Percentiles rank a stretch among this genome's conserved stretches.
Conservation (phyloP, 768 basidiomycete species). For the Auricularia heimuer region DNA sequence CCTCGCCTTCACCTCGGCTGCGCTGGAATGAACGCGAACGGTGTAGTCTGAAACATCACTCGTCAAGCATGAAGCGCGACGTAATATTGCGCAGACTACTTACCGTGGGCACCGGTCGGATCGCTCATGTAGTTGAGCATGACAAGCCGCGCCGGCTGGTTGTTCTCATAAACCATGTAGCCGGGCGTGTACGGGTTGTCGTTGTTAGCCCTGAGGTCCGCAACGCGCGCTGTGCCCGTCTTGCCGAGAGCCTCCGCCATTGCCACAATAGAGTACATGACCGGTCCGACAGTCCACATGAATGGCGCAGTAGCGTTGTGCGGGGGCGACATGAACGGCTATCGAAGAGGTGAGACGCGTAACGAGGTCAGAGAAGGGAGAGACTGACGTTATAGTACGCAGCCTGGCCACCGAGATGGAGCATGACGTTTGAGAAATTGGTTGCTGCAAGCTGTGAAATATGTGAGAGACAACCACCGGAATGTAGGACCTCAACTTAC, state of each 20-base stretch:
- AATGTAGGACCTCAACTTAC: neutral
- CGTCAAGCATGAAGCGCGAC: conserved; percentile 30
- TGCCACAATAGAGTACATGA: conserved; percentile 66
- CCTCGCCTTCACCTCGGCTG: conserved; percentile 5
- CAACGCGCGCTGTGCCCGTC: conserved; percentile 50
- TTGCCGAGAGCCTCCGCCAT: conserved; percentile 64
- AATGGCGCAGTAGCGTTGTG: conserved; percentile 44
- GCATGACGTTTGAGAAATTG: conserved; percentile 38
- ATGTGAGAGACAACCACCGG: conserved; percentile 5
- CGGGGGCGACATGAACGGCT: conserved; percentile 39
- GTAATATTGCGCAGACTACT: conserved; percentile 33
- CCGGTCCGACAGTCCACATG: conserved; percentile 64
- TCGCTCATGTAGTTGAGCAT: conserved; percentile 69
- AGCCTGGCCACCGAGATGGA: conserved; percentile 41
- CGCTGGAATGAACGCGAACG: conserved; percentile 44
- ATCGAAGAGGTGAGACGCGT: neutral
- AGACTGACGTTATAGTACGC: conserved; percentile 43
- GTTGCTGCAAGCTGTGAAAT: conserved; percentile 38
- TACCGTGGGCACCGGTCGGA: conserved; percentile 34
- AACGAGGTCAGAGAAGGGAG: neutral
- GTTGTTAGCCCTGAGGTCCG: conserved; percentile 50
- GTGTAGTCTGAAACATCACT: conserved; percentile 23
- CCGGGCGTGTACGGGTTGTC: conserved; percentile 46
- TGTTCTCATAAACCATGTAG: conserved; percentile 70
- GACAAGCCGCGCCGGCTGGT: conserved; percentile 47